Conservation (phyloP, 192 early-diverging fungal genomes). For the Mortierella alpina region DNA sequence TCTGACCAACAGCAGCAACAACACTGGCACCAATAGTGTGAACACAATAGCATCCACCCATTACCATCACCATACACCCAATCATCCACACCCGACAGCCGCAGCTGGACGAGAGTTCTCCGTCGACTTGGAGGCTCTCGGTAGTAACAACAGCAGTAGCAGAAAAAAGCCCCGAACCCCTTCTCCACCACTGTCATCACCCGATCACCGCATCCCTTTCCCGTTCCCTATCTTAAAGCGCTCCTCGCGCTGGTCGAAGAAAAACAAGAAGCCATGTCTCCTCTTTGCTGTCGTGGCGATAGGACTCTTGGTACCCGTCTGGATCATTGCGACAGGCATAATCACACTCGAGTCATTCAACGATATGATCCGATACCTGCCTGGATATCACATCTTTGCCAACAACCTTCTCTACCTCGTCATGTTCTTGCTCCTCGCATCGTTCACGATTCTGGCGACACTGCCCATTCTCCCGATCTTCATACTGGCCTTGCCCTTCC, state of each 20-base stretch:
- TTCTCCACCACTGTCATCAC: slow-evolving; percentile 20
- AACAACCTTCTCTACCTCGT: slow-evolving; percentile 53
- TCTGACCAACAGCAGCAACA: not conserved
- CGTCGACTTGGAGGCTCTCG: slow-evolving; percentile 27
- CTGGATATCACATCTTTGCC: slow-evolving; percentile 41
- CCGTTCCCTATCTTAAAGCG: slow-evolving; percentile 1
- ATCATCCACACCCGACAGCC: not conserved
- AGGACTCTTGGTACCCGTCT: slow-evolving; percentile 29
- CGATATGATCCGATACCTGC: slow-evolving; percentile 44
- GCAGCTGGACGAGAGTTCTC: not conserved
- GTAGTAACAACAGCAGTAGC: not conserved
- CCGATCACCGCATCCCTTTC: not conserved
- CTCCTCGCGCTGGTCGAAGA: not conserved
- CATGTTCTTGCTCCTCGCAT: slow-evolving; percentile 46
- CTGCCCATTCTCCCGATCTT: slow-evolving; percentile 29
- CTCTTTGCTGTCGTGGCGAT: not conserved
- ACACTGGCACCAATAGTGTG: not conserved
- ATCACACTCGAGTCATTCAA: slow-evolving; percentile 48
- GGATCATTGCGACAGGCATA: slow-evolving; percentile 40
- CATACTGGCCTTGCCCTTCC: slow-evolving; percentile 38
- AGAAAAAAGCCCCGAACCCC: slow-evolving; percentile 23
- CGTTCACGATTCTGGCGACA: slow-evolving; percentile 29
- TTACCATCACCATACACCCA: not conserved
- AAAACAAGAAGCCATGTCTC: slow-evolving; percentile 22
- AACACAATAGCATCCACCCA: slow-evolving; percentile 2